Percentiles rank a stretch among this genome's conserved stretches.
These are phyloP conservation scores for Leishmania lainsoni DNA, from an alignment of 208 protist species.

Conservation along the genomic window DNA sequence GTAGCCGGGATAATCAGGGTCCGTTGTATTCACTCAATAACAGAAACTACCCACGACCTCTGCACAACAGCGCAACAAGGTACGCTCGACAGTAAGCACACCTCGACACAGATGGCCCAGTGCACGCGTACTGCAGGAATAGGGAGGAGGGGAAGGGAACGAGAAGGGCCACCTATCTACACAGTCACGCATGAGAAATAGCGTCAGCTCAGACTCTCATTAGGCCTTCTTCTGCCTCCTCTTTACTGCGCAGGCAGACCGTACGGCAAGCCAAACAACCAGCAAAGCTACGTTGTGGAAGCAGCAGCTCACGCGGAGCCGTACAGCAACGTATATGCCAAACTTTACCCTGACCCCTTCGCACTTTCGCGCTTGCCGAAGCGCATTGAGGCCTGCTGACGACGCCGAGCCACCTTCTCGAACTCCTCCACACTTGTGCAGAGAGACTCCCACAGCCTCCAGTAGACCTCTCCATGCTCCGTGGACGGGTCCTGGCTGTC, in stretches of 20 bases:
- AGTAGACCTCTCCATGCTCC: conserved; percentile 61
- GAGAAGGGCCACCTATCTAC: background rate
- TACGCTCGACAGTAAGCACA: background rate
- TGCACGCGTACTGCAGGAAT: no score
- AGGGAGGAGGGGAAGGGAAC: background rate
- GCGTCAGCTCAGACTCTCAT: background rate
- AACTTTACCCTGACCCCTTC: background rate
- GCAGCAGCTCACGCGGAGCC: background rate
- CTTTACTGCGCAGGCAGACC: background rate
- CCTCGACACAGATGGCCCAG: background rate
- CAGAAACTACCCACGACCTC: background rate
- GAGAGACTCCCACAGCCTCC: conserved; percentile 77
- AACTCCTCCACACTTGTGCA: conserved; percentile 65
- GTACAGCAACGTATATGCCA: background rate
- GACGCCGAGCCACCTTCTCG: conserved; percentile 59
- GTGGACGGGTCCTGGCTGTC: conserved; percentile 71
- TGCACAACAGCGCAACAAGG: background rate
- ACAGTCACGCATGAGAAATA: background rate
- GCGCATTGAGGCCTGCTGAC: conserved; percentile 60
- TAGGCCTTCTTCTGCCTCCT: background rate
- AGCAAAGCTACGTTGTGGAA: background rate
- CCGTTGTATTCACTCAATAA: background rate
- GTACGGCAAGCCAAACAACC: background rate
- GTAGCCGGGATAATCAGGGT: background rate
- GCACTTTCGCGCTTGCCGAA: conserved; percentile 23